Evolutionary conservation across 371 early-diverging fungal genomes (phyloP), one percentile per base, ranked within the genome.

Genomic region (Mucor irregularis): DNA sequence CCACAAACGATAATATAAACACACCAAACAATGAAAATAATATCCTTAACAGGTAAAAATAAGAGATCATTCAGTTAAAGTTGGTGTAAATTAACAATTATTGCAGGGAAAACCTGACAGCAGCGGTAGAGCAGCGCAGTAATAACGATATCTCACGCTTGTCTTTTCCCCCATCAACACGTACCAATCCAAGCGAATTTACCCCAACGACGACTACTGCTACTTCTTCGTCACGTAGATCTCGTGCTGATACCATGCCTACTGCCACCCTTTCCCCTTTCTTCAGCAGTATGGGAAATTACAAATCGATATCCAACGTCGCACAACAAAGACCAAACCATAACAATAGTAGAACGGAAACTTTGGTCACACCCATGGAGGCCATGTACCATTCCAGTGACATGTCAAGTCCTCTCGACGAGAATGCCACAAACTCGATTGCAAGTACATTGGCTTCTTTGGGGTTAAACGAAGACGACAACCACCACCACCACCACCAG

Each of bases 221-320:
- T 5, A 31, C 53, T 19, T 35, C 45, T 10, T 45, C 50, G 16
- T 38, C 29, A 22, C 24, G 74, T 33, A 56, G 78, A 34, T 48
- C 69, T 46, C 72, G 78, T 19, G 78, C 78, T 17, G 78, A 69
- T 26, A 77, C 78, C 2, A 77, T 77, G 78, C 78, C 78, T 2
- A 40, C 55, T 1, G 50, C 48, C 0, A 53, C 29, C 1, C 16
- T 56, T 2, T n/a, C 61, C 10, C 56, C 62, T 5, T 56, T 56
- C n/a, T n/a, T n/a, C n/a, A n/a, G n/a, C n/a, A n/a, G n/a, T 42
- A 49, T 55, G 22, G 37, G 43, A 5, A 13, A 47, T 11, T 14
- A 9, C 3, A 31, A 28, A 29, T 19, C 53, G 1, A 44, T 38
- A 16, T n/a, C 45, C 19, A 49, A 54, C 10, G 25, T 42, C 11